Conservation (phyloP, 306 rosid species). For the Trifolium pratense region DNA sequence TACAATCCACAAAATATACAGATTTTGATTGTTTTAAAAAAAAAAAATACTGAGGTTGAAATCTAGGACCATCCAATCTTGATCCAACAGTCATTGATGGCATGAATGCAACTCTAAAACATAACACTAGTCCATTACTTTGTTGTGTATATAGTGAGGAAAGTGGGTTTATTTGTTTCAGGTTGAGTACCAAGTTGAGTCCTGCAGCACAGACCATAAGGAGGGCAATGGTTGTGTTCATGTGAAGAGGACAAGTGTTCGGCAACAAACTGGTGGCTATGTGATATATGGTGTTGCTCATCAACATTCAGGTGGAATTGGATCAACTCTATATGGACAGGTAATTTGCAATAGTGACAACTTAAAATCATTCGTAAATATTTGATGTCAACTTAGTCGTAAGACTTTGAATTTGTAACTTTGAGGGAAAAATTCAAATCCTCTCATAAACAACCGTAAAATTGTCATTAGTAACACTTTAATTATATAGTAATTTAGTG, state of each 20-base stretch:
- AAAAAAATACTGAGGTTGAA: background rate
- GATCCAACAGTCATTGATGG: background rate
- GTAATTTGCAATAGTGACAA: background rate
- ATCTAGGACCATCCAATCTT: background rate
- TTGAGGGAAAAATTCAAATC: too few relatives aligned
- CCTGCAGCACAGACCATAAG: background rate
- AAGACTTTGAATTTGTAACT: too few relatives aligned
- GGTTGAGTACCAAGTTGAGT: background rate
- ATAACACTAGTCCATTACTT: background rate
- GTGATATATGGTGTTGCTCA: background rate
- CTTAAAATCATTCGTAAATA: too few relatives aligned
- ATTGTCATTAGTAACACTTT: too few relatives aligned
- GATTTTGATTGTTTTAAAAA: background rate
- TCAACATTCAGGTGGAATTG: background rate
- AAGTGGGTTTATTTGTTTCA: background rate
- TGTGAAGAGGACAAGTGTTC: background rate
- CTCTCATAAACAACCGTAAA: too few relatives aligned
- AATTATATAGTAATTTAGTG: too few relatives aligned
- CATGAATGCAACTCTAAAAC: background rate
- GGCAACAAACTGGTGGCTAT: background rate
- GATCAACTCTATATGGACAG: background rate
- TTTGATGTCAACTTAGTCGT: too few relatives aligned
- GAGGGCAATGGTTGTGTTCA: background rate
- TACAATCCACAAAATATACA: background rate
- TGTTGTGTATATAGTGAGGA: background rate